Evolutionary conservation across 345 rosid species (phyloP), one percentile per base, ranked within the genome.

Genomic region (Ailanthus altissimus): DNA sequence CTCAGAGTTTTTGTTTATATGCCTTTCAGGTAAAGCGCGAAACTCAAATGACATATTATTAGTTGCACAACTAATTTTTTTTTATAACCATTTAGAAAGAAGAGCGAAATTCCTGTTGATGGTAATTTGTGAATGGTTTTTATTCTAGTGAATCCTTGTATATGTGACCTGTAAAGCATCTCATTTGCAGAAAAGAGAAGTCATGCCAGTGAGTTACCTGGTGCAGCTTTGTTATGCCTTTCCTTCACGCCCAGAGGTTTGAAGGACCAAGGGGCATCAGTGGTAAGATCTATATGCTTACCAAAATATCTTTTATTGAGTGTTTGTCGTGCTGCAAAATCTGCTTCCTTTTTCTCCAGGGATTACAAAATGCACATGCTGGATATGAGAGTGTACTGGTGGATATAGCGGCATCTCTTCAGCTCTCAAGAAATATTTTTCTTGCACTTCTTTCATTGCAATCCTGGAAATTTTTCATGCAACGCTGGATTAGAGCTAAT

Each of bases 401-500:
- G 78, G 92, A 90, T 80, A 86, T 93, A 76, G 90, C 91, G 46
- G 80, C 89, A 63, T 91, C 98, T 73, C 91, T 94, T 78, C 90
- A 87, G 76, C 93, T 91, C 69, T 91, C 97, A 75, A 86, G 99
- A 85, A 94, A 93, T 79, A 84, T 84, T 78, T 85, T 86, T 80
- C 79, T 93, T 74, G 95, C 95, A 1, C 92, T 94, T 79, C 88
- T 94, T 72, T 89, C 99, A 21, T 79, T 90, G 82, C 95, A 94
- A 87, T 94, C 99, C 32, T 90, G 97, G 93, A 93, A 87, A 88
- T 82, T 91, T 76, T 94, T 94, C 86, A 86, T 93, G 90, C 80
- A 74, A 50, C 93, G 91, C 56, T 94, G 99, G 99, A 82, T 93
- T 79, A 91, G 84, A 73, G 94, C 89, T 69, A 85, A 70, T 80